These are phyloP conservation scores for Pyrenophora teres DNA, from an alignment of 2,329 filamentous ascomycete species.

Conservation along the genomic window DNA sequence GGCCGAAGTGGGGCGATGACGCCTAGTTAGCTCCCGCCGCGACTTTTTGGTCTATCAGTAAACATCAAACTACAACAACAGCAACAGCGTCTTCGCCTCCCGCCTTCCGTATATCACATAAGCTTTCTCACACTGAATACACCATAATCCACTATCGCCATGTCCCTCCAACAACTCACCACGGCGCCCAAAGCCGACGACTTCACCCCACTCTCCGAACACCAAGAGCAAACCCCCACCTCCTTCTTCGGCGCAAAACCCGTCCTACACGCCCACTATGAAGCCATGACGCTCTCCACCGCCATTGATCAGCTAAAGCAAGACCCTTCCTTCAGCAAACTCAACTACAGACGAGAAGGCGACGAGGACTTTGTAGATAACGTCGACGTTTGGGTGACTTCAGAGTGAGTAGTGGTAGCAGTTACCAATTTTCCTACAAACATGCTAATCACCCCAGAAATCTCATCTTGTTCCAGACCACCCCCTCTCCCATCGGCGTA, in stretches of 20 bases:
- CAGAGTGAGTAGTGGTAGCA: slow-evolving; percentile 42
- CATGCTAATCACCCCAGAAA: slow-evolving; percentile 42
- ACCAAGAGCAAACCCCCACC: slow-evolving; percentile 72
- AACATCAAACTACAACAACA: neutral
- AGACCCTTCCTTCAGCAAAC: slow-evolving; percentile 52
- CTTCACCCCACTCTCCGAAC: slow-evolving; percentile 69
- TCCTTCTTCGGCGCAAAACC: slow-evolving; percentile 74
- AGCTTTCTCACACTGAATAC: neutral
- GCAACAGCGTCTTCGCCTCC: neutral
- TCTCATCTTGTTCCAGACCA: slow-evolving; percentile 67
- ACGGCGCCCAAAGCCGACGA: slow-evolving; percentile 61
- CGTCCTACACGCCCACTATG: slow-evolving; percentile 68
- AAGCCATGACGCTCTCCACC: slow-evolving; percentile 63
- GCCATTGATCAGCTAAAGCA: slow-evolving; percentile 59
- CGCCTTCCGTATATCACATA: neutral
- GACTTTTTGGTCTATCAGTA: slow-evolving; percentile 24
- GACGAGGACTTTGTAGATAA: slow-evolving; percentile 40
- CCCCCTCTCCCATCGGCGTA: slow-evolving; percentile 62
- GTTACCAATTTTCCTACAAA: too few relatives aligned
- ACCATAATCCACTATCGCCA: slow-evolving; percentile 9
- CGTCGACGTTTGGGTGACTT: slow-evolving; percentile 56
- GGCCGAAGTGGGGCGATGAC: slow-evolving; percentile 18
- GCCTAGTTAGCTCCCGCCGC: slow-evolving; percentile 21
- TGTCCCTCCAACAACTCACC: slow-evolving; percentile 58
- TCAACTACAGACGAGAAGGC: slow-evolving; percentile 44